Evolutionary conservation across 1,284 basidiomycete genomes (phyloP), one percentile per base, ranked within the genome.

Genomic region (Trametes polyzona): DNA sequence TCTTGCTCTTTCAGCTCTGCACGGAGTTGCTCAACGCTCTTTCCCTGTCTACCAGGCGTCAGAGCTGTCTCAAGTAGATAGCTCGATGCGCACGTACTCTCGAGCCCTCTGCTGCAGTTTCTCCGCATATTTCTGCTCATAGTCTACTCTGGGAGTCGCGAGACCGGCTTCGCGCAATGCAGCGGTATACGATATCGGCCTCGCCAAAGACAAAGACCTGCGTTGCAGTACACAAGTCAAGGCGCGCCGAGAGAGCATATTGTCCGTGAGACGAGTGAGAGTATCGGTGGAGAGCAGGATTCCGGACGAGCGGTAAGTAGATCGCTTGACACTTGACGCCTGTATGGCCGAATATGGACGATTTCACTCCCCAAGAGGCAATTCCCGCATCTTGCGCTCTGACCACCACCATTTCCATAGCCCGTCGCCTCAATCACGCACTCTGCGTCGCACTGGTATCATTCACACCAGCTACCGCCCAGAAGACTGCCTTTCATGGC

Each of bases 71-170:
- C n/a, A n/a, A n/a, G n/a, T 35, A 19, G 36, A 46, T 47, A 26
- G 16, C 30, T 27, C 37, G 24, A 47, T 32, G 9, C n/a, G n/a
- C 49, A 67, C 80, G 72, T 69, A 83, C 83, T 78, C 74, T 62
- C 75, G 65, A 11, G 81, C 79, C 43, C 71, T 73, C 44, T 72
- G 70, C 47, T 72, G 70, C 24, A 84, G 69, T 61, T 79, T 83
- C 44, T 79, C 76, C 16, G 76, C 73, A 54, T 84, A 84, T 60
- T 77, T 82, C 33, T 69, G 57, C 51, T 68, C 66, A 52, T 73
- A 72, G 54, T 72, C 67, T 16, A 67, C 54, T 30, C 59, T 60
- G 9, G 61, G 54, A 10, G 59, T 37, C 9, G 46, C 43, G 24
- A 52, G 39, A 9, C 53, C 52, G 12, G 54, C 57, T 24, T 68